These are phyloP conservation scores for Aspergillus bombycis DNA, from an alignment of 2,329 filamentous ascomycete species.

Conservation along the genomic window DNA sequence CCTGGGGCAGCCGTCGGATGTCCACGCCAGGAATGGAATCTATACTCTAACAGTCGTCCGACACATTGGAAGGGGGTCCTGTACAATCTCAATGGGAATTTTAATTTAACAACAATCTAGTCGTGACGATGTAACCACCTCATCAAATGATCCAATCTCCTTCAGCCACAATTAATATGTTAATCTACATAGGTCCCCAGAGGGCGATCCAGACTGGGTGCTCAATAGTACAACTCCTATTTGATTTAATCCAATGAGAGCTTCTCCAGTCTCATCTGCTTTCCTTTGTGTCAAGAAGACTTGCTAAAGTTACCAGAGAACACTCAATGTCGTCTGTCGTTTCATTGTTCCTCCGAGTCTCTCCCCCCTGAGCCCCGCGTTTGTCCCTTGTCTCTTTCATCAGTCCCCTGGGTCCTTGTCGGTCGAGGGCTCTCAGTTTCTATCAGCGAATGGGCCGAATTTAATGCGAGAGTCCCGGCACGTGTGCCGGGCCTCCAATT, in stretches of 20 bases:
- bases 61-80: not conserved
- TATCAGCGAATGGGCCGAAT: constrained; percentile 8
- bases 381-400: constrained; percentile 1
- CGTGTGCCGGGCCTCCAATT: constrained; percentile 13
- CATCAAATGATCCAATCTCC: not conserved
- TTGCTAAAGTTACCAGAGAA: not conserved
- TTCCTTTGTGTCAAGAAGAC: not conserved
- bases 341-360: constrained; percentile 7
- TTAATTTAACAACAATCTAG: constrained; percentile 4
- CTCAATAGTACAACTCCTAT: not conserved
- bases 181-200: not conserved
- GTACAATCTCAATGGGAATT: not conserved
- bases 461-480: constrained; percentile 11
- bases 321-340: not conserved
- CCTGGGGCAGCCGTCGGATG: not conserved
- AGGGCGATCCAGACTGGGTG: not conserved
- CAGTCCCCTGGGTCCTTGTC: not conserved
- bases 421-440: not conserved
- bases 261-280: not conserved
- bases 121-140: not conserved
- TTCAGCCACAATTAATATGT: not conserved
- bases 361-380: constrained; percentile 15
- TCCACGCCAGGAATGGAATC: not conserved
- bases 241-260: not conserved
- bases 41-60: not conserved